These are phyloP conservation scores for Collybia sordida DNA, from an alignment of 768 basidiomycete genomes.

Conservation along the genomic window DNA sequence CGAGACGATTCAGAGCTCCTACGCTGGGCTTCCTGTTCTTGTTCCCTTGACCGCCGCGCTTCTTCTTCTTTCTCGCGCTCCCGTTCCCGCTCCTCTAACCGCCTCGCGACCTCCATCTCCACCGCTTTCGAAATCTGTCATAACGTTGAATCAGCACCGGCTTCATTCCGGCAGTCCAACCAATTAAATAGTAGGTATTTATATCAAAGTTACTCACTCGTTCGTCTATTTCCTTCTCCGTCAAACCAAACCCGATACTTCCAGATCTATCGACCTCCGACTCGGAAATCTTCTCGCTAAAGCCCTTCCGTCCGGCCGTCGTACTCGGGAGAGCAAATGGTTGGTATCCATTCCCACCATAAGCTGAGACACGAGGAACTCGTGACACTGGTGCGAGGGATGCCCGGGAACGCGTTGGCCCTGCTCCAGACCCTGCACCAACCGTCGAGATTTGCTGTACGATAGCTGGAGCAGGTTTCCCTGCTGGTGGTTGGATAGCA, in stretches of 20 bases:
- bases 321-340: constrained; percentile 33
- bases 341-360: constrained; percentile 35
- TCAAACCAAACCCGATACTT: constrained; percentile 40
- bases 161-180: background rate
- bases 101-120: constrained; percentile 69
- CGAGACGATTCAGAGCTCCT: constrained; percentile 17
- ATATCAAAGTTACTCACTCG: constrained; percentile 41
- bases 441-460: constrained; percentile 40
- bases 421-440: constrained; percentile 25
- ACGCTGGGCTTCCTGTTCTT: constrained; percentile 22
- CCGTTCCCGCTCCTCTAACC: constrained; percentile 53
- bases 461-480: constrained; percentile 43
- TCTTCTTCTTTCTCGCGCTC: constrained; percentile 36
- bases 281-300: constrained; percentile 25
- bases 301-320: constrained; percentile 11
- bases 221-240: constrained; percentile 75
- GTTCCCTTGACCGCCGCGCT: constrained; percentile 32
- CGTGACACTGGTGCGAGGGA: constrained; percentile 38
- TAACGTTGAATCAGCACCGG: background rate
- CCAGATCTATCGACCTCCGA: constrained; percentile 30
- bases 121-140: constrained; percentile 70
- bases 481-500: constrained; percentile 42
- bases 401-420: constrained; percentile 24
- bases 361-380: constrained; percentile 33
- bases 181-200: background rate